These are phyloP conservation scores for Yamadazyma blattariae DNA, from an alignment of 1,139 yeast genomes.

Conservation along the genomic window DNA sequence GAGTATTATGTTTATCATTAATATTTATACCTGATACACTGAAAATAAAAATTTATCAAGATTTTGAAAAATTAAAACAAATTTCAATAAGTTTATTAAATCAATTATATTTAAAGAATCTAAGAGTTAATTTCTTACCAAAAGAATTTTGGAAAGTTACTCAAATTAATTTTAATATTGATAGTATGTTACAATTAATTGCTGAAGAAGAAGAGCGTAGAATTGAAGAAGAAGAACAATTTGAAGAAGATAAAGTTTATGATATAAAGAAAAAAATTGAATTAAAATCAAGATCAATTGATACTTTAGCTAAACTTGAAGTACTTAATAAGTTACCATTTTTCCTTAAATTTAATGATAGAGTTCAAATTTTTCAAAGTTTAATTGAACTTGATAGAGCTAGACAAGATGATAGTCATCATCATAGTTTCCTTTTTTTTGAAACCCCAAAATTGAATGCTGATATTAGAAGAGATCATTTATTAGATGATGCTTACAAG, in stretches of 20 bases:
- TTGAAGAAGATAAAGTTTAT: slow-evolving; percentile 7
- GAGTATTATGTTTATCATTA: slow-evolving; percentile 51
- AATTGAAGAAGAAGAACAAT: slow-evolving; percentile 16
- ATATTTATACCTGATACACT: slow-evolving; percentile 36
- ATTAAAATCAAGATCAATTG: slow-evolving; percentile 7
- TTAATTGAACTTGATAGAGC: slow-evolving; percentile 54
- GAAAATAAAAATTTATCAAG: slow-evolving; percentile 9
- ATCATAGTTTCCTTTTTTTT: slow-evolving; percentile 14
- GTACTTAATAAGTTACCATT: slow-evolving; percentile 70
- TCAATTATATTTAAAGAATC: slow-evolving; percentile 68
- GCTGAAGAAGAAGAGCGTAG: slow-evolving; percentile 38
- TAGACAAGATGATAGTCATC: slow-evolving; percentile 12
- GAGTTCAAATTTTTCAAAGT: slow-evolving; percentile 73
- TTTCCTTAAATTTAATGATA: slow-evolving; percentile 67
- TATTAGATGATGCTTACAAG: slow-evolving; percentile 72
- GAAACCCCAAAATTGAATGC: slow-evolving; percentile 35
- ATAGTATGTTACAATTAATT: slow-evolving; percentile 28
- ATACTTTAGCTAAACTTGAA: slow-evolving; percentile 30
- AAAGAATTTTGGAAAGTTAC: slow-evolving; percentile 56
- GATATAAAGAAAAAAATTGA: slow-evolving; percentile 1
- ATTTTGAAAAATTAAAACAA: slow-evolving; percentile 26
- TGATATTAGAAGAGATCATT: slow-evolving; percentile 61
- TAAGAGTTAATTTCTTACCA: slow-evolving; percentile 57
- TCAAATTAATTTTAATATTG: slow-evolving; percentile 25
- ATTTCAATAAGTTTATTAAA: slow-evolving; percentile 54